Evolutionary conservation across 202 grass and related monocot genomes (phyloP).

Genomic region (Zoysia matrella): DNA sequence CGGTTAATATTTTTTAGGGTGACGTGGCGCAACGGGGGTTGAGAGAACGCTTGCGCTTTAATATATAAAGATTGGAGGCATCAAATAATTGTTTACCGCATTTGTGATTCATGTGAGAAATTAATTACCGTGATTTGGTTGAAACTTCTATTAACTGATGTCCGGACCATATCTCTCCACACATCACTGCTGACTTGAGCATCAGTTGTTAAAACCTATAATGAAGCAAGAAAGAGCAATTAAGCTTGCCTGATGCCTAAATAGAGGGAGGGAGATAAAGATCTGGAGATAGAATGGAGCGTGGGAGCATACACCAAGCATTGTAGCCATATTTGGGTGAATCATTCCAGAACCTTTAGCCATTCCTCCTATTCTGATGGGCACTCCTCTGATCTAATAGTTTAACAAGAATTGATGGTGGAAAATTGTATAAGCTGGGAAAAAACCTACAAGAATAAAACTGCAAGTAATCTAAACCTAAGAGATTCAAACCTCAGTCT

Average conservation of each 20-base stretch:
- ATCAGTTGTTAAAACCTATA: constrained; percentile 96
- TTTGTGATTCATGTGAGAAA: constrained; percentile 27
- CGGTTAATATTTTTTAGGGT: no score
- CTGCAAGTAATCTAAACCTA: constrained; percentile 14
- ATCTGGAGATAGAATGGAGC: constrained; percentile 20
- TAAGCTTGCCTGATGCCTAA: constrained; percentile 38
- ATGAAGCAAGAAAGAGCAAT: constrained; percentile 12
- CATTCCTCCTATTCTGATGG: constrained; percentile 94
- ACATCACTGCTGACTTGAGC: constrained; percentile 70
- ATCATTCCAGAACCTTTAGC: constrained; percentile 99
- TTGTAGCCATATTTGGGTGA: constrained; percentile 99
- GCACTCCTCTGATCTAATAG: constrained; percentile 81
- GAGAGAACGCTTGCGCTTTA: no score
- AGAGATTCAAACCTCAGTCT: constrained; percentile 68
- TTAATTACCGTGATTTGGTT: constrained; percentile 95
- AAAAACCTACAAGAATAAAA: constrained; percentile 27
- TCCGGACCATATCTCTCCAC: constrained; percentile 94
- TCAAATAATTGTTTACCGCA: constrained; percentile 1
- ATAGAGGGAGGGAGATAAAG: constrained; percentile 14
- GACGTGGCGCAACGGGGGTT: no score
- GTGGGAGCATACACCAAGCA: constrained; percentile 77
- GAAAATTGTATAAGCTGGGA: constrained; percentile 23
- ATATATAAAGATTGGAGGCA: background rate
- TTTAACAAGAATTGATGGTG: constrained; percentile 34
- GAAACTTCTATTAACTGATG: constrained; percentile 92